These are phyloP conservation scores for Dryas drummondii DNA, from an alignment of 306 rosid species.

Conservation along the genomic window DNA sequence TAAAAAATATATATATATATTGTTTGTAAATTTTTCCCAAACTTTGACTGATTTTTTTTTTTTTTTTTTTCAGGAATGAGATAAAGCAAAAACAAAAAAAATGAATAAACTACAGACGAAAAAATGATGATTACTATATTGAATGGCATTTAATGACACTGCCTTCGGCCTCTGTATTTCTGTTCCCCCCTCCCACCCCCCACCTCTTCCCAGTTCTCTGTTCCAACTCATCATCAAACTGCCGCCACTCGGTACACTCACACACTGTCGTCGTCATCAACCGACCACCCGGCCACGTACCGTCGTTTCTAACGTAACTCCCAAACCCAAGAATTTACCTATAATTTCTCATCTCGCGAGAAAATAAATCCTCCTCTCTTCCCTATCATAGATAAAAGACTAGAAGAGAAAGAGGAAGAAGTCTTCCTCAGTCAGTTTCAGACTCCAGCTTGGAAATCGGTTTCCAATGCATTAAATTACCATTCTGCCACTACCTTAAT, in stretches of 20 bases:
- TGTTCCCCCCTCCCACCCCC: not conserved
- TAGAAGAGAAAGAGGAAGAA: not conserved
- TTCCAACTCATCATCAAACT: not conserved
- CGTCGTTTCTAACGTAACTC: not conserved
- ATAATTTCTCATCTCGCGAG: not conserved
- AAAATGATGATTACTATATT: not conserved
- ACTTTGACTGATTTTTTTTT: too few species aligned
- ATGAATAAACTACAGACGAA: not conserved
- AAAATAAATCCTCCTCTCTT: not conserved
- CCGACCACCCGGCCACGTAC: not conserved
- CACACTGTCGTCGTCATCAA: too few species aligned
- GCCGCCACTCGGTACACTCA: not conserved
- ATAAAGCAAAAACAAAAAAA: too few species aligned
- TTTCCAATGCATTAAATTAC: conserved; percentile 24
- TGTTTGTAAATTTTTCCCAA: too few species aligned
- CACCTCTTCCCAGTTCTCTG: not conserved
- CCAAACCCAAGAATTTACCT: not conserved
- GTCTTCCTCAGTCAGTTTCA: not conserved
- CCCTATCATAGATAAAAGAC: not conserved
- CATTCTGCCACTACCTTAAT: conserved; percentile 30
- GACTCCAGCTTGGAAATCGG: not conserved
- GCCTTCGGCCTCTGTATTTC: not conserved
- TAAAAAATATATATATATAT: too few species aligned
- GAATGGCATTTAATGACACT: not conserved
- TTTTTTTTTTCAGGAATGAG: too few species aligned